Percentiles rank a stretch among this genome's conserved stretches.
phyloP scores from a whole-genome alignment of 805 yeast genomes.

The Kuraishia molischiana region DNA sequence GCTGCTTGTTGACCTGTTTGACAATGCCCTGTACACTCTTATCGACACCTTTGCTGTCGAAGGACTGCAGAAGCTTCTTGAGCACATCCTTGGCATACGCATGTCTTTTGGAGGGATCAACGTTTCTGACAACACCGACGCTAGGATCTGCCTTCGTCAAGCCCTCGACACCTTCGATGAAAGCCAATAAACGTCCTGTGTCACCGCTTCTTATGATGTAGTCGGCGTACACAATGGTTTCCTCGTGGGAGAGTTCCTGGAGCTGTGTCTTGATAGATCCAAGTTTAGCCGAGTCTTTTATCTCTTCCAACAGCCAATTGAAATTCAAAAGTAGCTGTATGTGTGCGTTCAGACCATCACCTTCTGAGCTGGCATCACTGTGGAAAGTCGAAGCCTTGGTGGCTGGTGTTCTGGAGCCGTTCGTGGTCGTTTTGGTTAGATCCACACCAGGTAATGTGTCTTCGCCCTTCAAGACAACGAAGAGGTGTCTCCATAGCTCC shows the following conservation, averaged over 20 bases:
- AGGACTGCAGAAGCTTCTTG: slow-evolving; percentile 43
- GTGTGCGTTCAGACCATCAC: neutral
- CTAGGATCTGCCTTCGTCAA: slow-evolving; percentile 27
- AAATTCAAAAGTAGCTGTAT: slow-evolving; percentile 38
- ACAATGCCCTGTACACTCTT: slow-evolving; percentile 45
- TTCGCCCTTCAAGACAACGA: neutral
- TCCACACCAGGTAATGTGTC: neutral
- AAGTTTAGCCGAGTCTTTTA: slow-evolving; percentile 17
- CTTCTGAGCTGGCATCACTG: neutral
- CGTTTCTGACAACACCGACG: slow-evolving; percentile 11
- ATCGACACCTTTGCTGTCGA: slow-evolving; percentile 49
- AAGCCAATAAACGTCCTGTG: slow-evolving; percentile 59
- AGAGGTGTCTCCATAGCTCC: slow-evolving; percentile 3
- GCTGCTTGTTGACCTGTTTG: slow-evolving; percentile 45
- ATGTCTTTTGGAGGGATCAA: slow-evolving; percentile 47
- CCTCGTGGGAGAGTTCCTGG: slow-evolving; percentile 19
- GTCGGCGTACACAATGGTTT: slow-evolving; percentile 33
- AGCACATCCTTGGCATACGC: slow-evolving; percentile 54
- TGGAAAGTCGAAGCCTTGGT: neutral
- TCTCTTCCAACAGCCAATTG: slow-evolving; percentile 37
- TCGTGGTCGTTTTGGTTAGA: neutral
- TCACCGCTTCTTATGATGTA: slow-evolving; percentile 34
- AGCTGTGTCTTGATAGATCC: slow-evolving; percentile 14
- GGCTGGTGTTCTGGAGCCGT: neutral
- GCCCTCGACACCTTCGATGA: slow-evolving; percentile 54